Evolutionary conservation across 2,329 filamentous ascomycete genomes (phyloP).

Genomic region (Colletotrichum sp.): DNA sequence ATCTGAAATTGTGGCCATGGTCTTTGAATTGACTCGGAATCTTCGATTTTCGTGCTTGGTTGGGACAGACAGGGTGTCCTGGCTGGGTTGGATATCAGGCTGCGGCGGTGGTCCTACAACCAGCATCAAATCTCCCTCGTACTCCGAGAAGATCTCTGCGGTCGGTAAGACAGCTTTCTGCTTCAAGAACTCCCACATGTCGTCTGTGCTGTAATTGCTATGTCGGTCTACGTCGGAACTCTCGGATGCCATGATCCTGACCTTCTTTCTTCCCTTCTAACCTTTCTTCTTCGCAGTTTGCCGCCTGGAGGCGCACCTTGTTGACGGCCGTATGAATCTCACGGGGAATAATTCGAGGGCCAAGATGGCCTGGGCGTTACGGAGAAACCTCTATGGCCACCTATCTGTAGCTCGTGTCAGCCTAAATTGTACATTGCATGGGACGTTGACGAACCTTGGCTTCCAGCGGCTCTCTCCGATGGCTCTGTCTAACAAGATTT

Average conservation of each 20-base stretch:
- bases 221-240: neutral
- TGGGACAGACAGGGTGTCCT: neutral
- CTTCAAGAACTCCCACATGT: neutral
- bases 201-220: neutral
- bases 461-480: neutral
- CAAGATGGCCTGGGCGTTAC: no score
- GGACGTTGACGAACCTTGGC: neutral
- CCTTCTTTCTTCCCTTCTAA: neutral
- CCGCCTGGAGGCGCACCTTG: no score
- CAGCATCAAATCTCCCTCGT: neutral
- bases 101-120: neutral
- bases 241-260: neutral
- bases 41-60: neutral
- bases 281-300: no score
- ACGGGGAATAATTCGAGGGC: fast-evolving
- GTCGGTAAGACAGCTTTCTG: neutral
- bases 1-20: neutral
- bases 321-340: no score
- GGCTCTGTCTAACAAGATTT: neutral
- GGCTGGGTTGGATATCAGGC: neutral
- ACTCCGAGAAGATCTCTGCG: neutral
- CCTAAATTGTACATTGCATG: neutral
- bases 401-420: neutral
- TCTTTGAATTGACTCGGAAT: neutral
- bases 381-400: no score